Base-by-base conservation (phyloP, 176 grass and related monocot genomes). In the Bromus sterilis region DNA sequence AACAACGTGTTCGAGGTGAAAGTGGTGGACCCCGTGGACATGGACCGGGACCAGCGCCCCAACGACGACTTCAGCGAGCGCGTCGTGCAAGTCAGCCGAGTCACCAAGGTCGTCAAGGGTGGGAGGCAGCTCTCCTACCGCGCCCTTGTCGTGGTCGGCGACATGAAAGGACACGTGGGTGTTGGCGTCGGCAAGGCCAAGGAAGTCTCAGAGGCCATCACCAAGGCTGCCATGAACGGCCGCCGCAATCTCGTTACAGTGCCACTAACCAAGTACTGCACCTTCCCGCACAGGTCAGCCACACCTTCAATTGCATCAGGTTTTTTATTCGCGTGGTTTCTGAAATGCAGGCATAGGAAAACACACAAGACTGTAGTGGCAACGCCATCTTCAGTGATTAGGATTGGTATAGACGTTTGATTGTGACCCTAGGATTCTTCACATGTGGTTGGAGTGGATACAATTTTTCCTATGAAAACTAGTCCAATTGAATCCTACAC, bases 171-270 rank as follows among this genome's bases (percentile, higher is more conserved):
- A 0, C 90, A 95, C 8, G 90, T 95, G 0, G 95, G 95, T 0
- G 87, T 95, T 0, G 95, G 95, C 21, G 88, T 98, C 9, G 86
- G 92, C n/a, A 98, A 98, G 92, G 92, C 95, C 29, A 89, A 93
- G 51, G 92, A 98, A 63, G 86, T 91, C 9, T 73, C 81, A 1
- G 95, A 98, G 29, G 95, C 95, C 58, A 92, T 98, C 42, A 83
- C 87, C 18, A 98, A 98, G 66, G 89, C 90, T 0, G 88, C 85
- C 18, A 86, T 89, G 82, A 91, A 98, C 30, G 95, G 84, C 10
- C 86, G 95, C 2, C 84, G 90, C 34, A 94, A 98, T 43, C 91
- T 98, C 18, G 84, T 98, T 40, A 88, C 92, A 0, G 95, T 98
- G 49, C 95, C 95, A 25, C 83, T 98, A 58, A 98, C 95, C 43